Evolutionary conservation across 306 rosid genomes (phyloP).

Genomic region (Adenanthera pavonina): DNA sequence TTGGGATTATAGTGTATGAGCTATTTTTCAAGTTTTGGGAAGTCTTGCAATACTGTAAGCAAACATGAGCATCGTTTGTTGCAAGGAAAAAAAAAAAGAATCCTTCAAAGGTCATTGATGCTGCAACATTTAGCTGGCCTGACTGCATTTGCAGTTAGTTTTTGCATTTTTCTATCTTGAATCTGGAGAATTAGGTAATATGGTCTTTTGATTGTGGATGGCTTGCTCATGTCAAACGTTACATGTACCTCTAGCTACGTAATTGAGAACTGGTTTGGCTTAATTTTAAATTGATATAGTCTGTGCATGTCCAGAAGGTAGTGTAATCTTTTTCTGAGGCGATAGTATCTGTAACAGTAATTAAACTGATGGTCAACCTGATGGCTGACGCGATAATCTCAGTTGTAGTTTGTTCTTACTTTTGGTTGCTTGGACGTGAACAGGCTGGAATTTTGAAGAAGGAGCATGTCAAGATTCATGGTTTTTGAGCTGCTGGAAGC

Average conservation of each 20-base stretch:
- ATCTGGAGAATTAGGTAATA: neutral
- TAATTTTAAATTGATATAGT: neutral
- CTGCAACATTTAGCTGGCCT: neutral
- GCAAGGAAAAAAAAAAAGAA: neutral
- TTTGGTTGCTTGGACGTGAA: neutral
- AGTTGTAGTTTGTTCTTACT: neutral
- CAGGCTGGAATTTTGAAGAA: slow-evolving; percentile 90
- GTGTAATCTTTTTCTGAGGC: neutral
- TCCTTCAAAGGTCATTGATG: neutral
- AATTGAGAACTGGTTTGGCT: neutral
- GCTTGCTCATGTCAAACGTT: neutral
- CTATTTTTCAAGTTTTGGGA: too few species aligned
- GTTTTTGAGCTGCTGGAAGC: slow-evolving; percentile 66
- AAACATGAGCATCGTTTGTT: too few species aligned
- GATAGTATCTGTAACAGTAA: neutral
- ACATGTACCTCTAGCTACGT: neutral
- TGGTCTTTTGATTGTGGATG: neutral
- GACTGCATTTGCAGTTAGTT: neutral
- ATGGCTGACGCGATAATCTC: neutral
- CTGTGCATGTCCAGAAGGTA: neutral
- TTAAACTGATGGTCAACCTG: neutral
- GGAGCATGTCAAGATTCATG: slow-evolving; percentile 67
- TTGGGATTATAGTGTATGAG: too few species aligned
- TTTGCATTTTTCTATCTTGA: neutral
- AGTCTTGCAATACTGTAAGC: too few species aligned